Evolutionary conservation across 2,329 filamentous ascomycete species (phyloP), one percentile per base, ranked within the genome.

Genomic region (Phyllosticta citrichinensis): DNA sequence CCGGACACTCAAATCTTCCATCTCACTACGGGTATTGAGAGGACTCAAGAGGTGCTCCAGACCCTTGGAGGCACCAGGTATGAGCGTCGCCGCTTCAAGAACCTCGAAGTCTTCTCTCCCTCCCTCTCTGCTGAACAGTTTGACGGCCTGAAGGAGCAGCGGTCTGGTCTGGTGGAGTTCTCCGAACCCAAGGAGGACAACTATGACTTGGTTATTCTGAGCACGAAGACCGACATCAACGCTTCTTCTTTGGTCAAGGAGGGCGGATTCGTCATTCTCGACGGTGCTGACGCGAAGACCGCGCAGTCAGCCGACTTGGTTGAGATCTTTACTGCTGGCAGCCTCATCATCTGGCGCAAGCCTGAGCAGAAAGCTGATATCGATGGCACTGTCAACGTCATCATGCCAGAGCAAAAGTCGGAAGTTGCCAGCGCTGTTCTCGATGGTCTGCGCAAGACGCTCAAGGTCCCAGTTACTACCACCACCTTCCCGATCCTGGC

Each of bases 241-340:
- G 53, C 62, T 0, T 60, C 65, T 9, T 52, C 54, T 6, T 55
- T 70, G 1, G 62, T 70, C 0, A 66, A 63, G 20, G 76, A 79
- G 0, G 77, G 74, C 1, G 80, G 79, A 0, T 73, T 76, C 20
- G 65, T 82, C 0, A 27, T 81, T 64, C 69, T 60, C 63, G 27
- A 56, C 30, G 19, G 55, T 27, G 22, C 24, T 17, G 27, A 22
- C 5, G 10, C 19, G 17, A 19, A 56, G 14, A 54, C 20, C 67
- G 22, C 62, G 64, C 12, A 47, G 40, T 2, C 62, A 73, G 24
- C 5, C 52, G 55, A 27, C n/a, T 20, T 56, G 27, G 40, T 33
- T n/a, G 9, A n/a, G 3, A 17, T 56, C 55, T 47, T 56, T 12
- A 3, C 17, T 8, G 20, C 55, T 40, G 55, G 33, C 19, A 1